A percentile compares a stretch with the other conserved stretches of the same genome.
Evolutionary conservation across 2,329 filamentous ascomycete species (phyloP).

Genomic region (Parastagonospora avenae): DNA sequence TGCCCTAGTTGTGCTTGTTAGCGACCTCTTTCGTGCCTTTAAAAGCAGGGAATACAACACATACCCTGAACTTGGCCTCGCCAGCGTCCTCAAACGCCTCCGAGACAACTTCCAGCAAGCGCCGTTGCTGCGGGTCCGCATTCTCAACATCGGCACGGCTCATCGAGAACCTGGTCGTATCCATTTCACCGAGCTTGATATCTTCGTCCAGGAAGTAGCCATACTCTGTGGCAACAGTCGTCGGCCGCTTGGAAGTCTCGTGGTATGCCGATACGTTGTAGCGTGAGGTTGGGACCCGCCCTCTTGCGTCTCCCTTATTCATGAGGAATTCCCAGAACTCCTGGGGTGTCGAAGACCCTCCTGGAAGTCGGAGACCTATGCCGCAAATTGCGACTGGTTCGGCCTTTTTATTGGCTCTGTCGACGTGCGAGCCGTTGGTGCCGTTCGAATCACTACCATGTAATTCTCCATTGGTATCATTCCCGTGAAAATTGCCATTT

Average conservation of each 20-base stretch:
- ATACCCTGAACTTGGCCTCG: not conserved
- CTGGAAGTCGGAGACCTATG: constrained; percentile 29
- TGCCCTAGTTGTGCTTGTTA: constrained; percentile 11
- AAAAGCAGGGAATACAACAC: too few relatives aligned
- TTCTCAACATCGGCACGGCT: constrained; percentile 7
- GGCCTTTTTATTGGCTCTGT: not conserved
- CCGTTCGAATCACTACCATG: too few relatives aligned
- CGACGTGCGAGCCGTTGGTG: not conserved
- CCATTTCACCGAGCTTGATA: constrained; percentile 6
- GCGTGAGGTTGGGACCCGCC: constrained; percentile 1
- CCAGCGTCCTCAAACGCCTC: constrained; percentile 47
- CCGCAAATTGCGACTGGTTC: constrained; percentile 29
- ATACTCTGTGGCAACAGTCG: constrained; percentile 8
- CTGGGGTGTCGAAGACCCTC: constrained; percentile 8
- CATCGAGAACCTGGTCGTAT: constrained; percentile 22
- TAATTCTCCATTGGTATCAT: too few relatives aligned
- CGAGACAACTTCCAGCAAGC: constrained; percentile 28
- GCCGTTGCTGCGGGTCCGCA: constrained; percentile 32
- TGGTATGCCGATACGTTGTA: constrained; percentile 16
- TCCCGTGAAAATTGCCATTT: too few relatives aligned
- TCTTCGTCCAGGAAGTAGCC: constrained; percentile 26
- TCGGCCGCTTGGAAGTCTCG: constrained; percentile 20
- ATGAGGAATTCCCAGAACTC: constrained; percentile 41
- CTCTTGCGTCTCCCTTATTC: not conserved
- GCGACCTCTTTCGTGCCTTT: too few relatives aligned